Percentiles rank a stretch among this genome's conserved stretches.
Conservation (phyloP, 192 early-diverging fungal species). For the Globomyces pollinis-pini region DNA sequence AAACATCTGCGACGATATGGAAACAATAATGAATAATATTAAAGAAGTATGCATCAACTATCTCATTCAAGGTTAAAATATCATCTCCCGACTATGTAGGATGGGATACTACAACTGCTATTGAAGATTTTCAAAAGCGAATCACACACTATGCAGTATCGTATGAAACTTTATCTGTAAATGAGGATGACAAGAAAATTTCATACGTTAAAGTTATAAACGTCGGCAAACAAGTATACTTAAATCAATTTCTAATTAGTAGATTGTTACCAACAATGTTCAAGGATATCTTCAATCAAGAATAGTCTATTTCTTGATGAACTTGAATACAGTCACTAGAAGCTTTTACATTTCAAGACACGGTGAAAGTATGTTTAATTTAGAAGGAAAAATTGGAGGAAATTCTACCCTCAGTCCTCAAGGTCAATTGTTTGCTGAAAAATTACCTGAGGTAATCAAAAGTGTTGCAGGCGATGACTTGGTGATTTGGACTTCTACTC, state of each 20-base stretch:
- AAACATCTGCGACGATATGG: constrained; percentile 84
- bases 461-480: constrained; percentile 40
- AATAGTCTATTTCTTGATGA: constrained; percentile 99
- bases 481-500: constrained; percentile 91
- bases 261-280: constrained; percentile 90
- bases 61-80: constrained; percentile 87
- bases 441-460: constrained; percentile 74
- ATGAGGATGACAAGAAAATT: constrained; percentile 42
- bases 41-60: constrained; percentile 49
- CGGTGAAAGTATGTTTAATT: constrained; percentile 93
- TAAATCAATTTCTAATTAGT: constrained; percentile 20
- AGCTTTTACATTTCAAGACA: constrained; percentile 76
- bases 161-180: constrained; percentile 76
- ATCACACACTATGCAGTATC: constrained; percentile 87
- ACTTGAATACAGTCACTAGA: constrained; percentile 92
- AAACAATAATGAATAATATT: constrained; percentile 85
- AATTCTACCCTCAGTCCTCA: constrained; percentile 83
- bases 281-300: constrained; percentile 92
- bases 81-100: constrained; percentile 88
- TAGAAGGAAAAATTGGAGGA: constrained; percentile 88
- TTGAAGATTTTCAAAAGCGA: constrained; percentile 73
- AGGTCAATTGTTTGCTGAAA: constrained; percentile 76
- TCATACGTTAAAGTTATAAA: constrained; percentile 95
- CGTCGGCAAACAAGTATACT: constrained; percentile 54
- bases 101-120: constrained; percentile 75